These are phyloP conservation scores for Quercus alba DNA, from an alignment of 306 rosid species.

Conservation along the genomic window DNA sequence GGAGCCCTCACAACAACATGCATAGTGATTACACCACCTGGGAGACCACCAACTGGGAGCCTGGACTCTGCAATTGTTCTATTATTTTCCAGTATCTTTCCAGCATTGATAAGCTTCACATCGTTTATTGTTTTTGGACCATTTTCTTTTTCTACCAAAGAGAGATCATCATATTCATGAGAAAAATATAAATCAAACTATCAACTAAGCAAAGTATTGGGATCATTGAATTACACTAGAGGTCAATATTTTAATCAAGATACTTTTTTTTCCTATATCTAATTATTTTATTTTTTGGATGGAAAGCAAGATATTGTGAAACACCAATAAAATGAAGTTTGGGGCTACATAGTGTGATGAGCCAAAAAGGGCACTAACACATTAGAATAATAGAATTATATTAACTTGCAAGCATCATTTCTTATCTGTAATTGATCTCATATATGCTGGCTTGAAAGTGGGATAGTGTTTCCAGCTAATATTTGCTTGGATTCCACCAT, in stretches of 20 bases:
- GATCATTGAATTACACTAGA: constrained; percentile 1
- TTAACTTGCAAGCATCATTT: too few relatives aligned
- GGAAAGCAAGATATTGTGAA: too few relatives aligned
- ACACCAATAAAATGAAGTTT: too few relatives aligned
- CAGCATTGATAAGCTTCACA: constrained; percentile 47
- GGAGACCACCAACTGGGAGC: constrained; percentile 33
- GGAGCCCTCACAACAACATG: constrained; percentile 48
- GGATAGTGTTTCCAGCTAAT: too few relatives aligned
- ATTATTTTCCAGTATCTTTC: constrained; percentile 42
- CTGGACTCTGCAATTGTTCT: constrained; percentile 43
- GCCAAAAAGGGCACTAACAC: too few relatives aligned
- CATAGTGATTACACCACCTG: constrained; percentile 43
- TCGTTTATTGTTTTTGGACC: constrained; percentile 36
- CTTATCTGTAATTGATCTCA: too few relatives aligned
- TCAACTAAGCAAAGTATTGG: not conserved
- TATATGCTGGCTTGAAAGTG: too few relatives aligned
- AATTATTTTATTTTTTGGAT: not conserved
- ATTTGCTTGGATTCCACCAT: too few relatives aligned
- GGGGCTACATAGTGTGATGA: too few relatives aligned
- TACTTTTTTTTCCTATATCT: not conserved
- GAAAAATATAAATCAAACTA: constrained; percentile 3
- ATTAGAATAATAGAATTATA: too few relatives aligned
- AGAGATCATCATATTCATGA: constrained; percentile 8
- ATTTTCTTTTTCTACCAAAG: constrained; percentile 31
- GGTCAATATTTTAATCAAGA: not conserved